Base-by-base conservation (phyloP, 139 green algal species). In the Limnomonas spitsbergensis region DNA sequence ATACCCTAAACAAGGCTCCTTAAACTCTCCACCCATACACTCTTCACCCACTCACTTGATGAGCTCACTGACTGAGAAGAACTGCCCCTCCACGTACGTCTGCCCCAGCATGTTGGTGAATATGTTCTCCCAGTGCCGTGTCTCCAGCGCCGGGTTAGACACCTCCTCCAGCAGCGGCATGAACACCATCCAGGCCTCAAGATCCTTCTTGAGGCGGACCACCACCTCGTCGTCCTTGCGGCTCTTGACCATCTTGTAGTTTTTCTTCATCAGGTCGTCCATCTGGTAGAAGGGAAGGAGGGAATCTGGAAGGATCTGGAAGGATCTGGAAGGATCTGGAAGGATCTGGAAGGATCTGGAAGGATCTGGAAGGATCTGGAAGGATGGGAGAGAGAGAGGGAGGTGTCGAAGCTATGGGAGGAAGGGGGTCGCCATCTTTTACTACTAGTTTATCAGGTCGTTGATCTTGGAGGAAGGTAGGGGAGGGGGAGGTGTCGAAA, bases 141-240 rank as follows among this genome's bases (percentile, higher is more conserved):
- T 20, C 47, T 61, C 47, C 14, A 61, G 47, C 47, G 47, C 47
- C 20, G 47, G 47, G 20, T 61, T 61, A 20, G 47, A 14, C 37
- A 86, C 82, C 74, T 83, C 82, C 42, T 71, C 34, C 47, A 90
- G 76, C 72, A 90, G 79, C 32, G 86, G 86, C 81, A 90, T 61
- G 6, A 82, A 32, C 69, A 84, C 79, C 66, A 88, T 88, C 81
- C 93, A 93, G 27, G 90, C 83, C 2, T 95, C 91, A 73, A 95
- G 76, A 9, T 84, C 71, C 67, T 88, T 75, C 78, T 91, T 92
- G 40, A 95, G 80, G 20, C 86, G 76, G 0, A 42, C 69, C 4
- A 91, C 85, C 53, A 95, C 89, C 7, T 66, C 61, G 40, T 87
- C 78, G 24, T 87, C 82, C 70, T 82, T 82, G 37, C 78, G 75